Percentiles rank a stretch among this genome's conserved stretches.
Evolutionary conservation across 257 asterid species (phyloP).

Genomic region (Perilla frutescens): DNA sequence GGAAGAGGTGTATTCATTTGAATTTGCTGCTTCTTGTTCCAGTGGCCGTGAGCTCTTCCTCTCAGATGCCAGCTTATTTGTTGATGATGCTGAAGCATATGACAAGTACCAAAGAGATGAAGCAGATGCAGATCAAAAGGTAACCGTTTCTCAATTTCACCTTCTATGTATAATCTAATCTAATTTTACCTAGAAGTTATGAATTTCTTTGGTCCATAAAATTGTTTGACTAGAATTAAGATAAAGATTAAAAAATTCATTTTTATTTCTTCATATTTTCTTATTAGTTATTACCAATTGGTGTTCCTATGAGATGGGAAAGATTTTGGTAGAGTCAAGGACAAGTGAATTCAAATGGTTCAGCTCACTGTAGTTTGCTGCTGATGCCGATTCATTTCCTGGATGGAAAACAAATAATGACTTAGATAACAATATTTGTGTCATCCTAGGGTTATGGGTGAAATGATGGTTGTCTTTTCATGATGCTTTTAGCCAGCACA

Average conservation of each 20-base stretch:
- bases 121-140: slow-evolving; percentile 55
- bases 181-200: slow-evolving; percentile 20
- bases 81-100: slow-evolving; percentile 88
- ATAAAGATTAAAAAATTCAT: not conserved
- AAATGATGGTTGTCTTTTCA: not conserved
- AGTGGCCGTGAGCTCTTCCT: slow-evolving; percentile 96
- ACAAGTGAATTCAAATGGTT: not conserved
- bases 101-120: slow-evolving; percentile 73
- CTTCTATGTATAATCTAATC: slow-evolving; percentile 12
- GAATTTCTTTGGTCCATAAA: not conserved
- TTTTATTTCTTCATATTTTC: not conserved
- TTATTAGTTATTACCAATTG: not conserved
- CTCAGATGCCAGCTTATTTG: slow-evolving; percentile 75
- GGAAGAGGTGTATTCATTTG: slow-evolving; percentile 25
- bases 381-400: not conserved
- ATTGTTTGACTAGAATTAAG: not conserved
- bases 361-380: no score
- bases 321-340: not conserved
- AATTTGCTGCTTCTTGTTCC: slow-evolving; percentile 36
- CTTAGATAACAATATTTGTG: slow-evolving; percentile 7
- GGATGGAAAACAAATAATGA: not conserved
- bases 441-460: not conserved
- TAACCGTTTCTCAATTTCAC: slow-evolving; percentile 28
- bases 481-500: not conserved
- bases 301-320: slow-evolving; percentile 5